Evolutionary conservation across 768 basidiomycete genomes (phyloP).

Genomic region (Piloderma croceum): DNA sequence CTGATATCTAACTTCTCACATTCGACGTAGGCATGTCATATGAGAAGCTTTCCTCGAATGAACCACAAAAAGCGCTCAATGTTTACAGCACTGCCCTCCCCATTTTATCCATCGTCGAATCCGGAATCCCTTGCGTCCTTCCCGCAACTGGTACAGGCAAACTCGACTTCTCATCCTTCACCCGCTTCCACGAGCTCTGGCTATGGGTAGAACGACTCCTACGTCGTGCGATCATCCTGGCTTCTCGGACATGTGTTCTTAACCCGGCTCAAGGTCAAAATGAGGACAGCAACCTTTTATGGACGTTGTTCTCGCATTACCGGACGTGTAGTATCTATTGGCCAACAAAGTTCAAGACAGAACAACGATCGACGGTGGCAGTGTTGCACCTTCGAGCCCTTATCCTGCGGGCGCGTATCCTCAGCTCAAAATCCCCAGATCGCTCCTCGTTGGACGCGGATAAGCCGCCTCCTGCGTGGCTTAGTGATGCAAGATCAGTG

Average conservation of each 20-base stretch:
- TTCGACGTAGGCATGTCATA: slow-evolving; percentile 60
- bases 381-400: slow-evolving; percentile 72
- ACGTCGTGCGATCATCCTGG: slow-evolving; percentile 72
- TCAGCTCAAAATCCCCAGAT: slow-evolving; percentile 11
- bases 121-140: slow-evolving; percentile 38
- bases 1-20: slow-evolving; percentile 1
- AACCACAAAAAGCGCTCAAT: slow-evolving; percentile 47
- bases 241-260: slow-evolving; percentile 42
- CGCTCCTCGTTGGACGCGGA: slow-evolving; percentile 7
- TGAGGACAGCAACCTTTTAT: slow-evolving; percentile 35
- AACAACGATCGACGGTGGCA: slow-evolving; percentile 65
- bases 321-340: slow-evolving; percentile 58
- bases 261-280: slow-evolving; percentile 21
- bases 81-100: slow-evolving; percentile 52
- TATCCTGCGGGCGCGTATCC: slow-evolving; percentile 40
- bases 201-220: slow-evolving; percentile 78
- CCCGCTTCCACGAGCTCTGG: slow-evolving; percentile 75
- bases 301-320: slow-evolving; percentile 61
- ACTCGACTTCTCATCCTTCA: slow-evolving; percentile 51
- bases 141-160: slow-evolving; percentile 26
- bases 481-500: slow-evolving; percentile 57
- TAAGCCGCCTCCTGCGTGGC: slow-evolving; percentile 45
- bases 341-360: slow-evolving; percentile 74
- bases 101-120: slow-evolving; percentile 44
- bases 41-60: slow-evolving; percentile 51